Conservation (phyloP, 768 basidiomycete species). For the Bullera alba region DNA sequence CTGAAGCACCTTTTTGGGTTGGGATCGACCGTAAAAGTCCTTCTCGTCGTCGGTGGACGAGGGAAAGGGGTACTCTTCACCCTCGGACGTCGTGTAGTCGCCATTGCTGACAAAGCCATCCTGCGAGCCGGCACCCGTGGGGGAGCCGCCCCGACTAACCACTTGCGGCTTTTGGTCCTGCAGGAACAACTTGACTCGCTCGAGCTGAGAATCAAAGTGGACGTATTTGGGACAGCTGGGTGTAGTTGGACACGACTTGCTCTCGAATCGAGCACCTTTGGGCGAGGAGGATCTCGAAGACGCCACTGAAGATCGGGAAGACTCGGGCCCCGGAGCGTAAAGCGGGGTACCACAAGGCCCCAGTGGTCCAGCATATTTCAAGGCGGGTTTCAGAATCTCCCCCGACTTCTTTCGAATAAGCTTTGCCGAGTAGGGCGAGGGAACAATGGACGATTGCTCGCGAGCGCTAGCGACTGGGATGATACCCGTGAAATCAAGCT, state of each 20-base stretch:
- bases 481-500: slow-evolving; percentile 42
- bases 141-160: slow-evolving; percentile 83
- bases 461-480: slow-evolving; percentile 9
- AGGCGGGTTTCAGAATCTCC: slow-evolving; percentile 81
- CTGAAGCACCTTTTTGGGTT: slow-evolving; percentile 27
- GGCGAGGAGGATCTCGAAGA: neutral
- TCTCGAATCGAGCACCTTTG: slow-evolving; percentile 45
- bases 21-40: no score
- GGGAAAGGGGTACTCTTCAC: slow-evolving; percentile 48
- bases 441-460: slow-evolving; percentile 23
- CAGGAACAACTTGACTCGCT: slow-evolving; percentile 89
- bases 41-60: slow-evolving; percentile 44
- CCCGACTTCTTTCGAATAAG: slow-evolving; percentile 87
- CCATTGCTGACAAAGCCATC: no score
- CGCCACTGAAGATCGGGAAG: neutral
- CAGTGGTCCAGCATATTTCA: slow-evolving; percentile 60
- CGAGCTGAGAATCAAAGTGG: slow-evolving; percentile 84
- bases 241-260: slow-evolving; percentile 66
- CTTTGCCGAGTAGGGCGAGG: slow-evolving; percentile 37
- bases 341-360: slow-evolving; percentile 50
- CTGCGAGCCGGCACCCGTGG: no score
- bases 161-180: slow-evolving; percentile 92
- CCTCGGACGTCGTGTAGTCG: slow-evolving; percentile 51
- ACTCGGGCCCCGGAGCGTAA: neutral
- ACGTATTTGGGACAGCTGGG: slow-evolving; percentile 73